Percentiles rank a stretch among this genome's conserved stretches.
Evolutionary conservation across 331 rosid species (phyloP).

Genomic region (Stylosanthes scabra): DNA sequence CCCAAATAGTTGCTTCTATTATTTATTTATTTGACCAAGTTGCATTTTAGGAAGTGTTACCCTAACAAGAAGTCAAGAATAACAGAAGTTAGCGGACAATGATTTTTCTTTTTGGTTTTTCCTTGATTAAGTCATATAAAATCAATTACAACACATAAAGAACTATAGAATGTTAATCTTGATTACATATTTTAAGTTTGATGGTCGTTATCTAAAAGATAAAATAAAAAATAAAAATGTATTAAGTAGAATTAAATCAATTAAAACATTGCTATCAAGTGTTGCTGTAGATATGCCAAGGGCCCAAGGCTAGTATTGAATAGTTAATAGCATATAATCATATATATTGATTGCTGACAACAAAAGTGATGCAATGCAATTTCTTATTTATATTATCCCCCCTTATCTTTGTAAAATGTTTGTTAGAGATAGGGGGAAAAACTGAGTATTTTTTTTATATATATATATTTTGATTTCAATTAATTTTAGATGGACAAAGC

Average conservation of each 20-base stretch:
- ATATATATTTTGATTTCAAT: constrained; percentile 28
- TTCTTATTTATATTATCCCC: background rate
- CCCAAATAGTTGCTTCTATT: constrained; percentile 16
- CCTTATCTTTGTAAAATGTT: constrained; percentile 8
- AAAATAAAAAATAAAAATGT: background rate
- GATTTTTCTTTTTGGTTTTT: background rate
- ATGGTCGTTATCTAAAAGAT: background rate
- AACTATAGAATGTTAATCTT: constrained; percentile 34
- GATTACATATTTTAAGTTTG: constrained; percentile 29
- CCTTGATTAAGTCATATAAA: constrained; percentile 31
- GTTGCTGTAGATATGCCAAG: constrained; percentile 27
- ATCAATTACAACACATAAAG: constrained; percentile 22
- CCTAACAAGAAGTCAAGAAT: background rate
- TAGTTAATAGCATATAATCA: too few relatives aligned
- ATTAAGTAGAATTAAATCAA: constrained; percentile 11
- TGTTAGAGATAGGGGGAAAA: background rate
- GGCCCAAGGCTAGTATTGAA: too few relatives aligned
- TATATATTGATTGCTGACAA: too few relatives aligned
- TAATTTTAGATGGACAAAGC: constrained; percentile 84
- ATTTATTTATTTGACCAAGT: constrained; percentile 12
- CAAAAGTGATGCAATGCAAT: background rate
- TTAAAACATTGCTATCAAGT: constrained; percentile 31
- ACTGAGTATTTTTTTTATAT: background rate
- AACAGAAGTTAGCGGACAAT: background rate
- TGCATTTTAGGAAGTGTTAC: background rate